Base-by-base conservation (phyloP, 108 stramenopile genomes). In the Schizochytrium sp. region DNA sequence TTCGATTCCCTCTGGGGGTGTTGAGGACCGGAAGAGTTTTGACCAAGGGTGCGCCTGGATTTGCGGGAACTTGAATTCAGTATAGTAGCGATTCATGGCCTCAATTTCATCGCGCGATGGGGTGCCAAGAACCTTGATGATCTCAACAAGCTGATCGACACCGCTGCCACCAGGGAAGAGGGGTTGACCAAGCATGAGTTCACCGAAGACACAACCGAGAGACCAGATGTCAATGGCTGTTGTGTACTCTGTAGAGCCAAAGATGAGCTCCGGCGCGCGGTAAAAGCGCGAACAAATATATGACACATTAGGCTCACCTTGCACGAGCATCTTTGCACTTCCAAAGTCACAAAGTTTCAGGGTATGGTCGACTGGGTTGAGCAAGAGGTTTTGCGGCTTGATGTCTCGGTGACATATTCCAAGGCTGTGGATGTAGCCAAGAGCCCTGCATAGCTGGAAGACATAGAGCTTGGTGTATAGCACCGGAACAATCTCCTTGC, bases 301-400 rank as follows among this genome's bases (percentile, higher is more conserved):
- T 46, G 95, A 92, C 3, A 98, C 98, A 91, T 98, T 99, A 10
- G 99, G 98, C 91, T 98, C 97, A 38, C 99, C 99, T 59, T 88
- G 92, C 13, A 98, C 97, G 46, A 99, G 91, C 1, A 96, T 94
- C 92, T 99, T 99, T 83, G 99, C 98, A 61, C 95, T 95, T 61
- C 99, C 99, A 93, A 99, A 99, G 94, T 99, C 99, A 91, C 98
- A 98, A 7, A 99, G 93, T 89, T 99, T 99, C 57, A 99, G 92
- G 64, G 97, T 95, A 72, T 98, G 97, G 56, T 94, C 96, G 49
- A 92, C 92, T 12, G 99, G 97, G 90, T 99, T 95, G 72, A 99
- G 96, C 61, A 99, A 92, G 57, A 99, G 90, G 90, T 99, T 99
- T 89, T 99, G 98, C 44, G 98, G 98, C 94, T 99, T 99, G 90